Evolutionary conservation across 768 basidiomycete species (phyloP).

Genomic region (Multifurca ochricompacta): DNA sequence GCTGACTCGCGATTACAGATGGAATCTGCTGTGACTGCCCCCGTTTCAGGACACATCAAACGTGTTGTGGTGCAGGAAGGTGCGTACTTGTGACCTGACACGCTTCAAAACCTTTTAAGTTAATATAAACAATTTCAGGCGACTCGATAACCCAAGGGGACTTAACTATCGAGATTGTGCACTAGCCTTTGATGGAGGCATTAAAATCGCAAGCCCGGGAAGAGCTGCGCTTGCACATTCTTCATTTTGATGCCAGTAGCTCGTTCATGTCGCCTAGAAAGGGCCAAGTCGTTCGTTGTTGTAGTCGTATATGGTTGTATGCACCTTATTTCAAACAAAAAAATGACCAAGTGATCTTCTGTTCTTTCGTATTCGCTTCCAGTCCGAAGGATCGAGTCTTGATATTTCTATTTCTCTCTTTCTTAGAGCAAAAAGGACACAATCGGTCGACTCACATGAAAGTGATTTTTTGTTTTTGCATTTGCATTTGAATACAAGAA

Average conservation of each 20-base stretch:
- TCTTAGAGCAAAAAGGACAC: no score
- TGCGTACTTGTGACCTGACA: slow-evolving; percentile 26
- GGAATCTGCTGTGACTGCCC: slow-evolving; percentile 95
- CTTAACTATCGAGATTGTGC: slow-evolving; percentile 80
- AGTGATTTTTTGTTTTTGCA: no score
- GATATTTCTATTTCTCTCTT: no score
- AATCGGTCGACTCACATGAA: background rate
- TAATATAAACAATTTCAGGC: slow-evolving; percentile 36
- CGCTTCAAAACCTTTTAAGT: background rate
- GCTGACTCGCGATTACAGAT: slow-evolving; percentile 47
- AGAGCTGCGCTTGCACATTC: background rate
- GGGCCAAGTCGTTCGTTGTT: background rate
- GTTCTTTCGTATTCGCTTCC: background rate
- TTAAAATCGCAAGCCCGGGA: background rate
- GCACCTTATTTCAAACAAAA: background rate
- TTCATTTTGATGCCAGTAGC: background rate
- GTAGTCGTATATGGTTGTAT: slow-evolving; percentile 4
- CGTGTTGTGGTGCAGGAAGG: slow-evolving; percentile 88
- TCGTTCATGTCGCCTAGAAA: background rate
- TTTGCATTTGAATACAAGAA: no score
- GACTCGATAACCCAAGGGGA: slow-evolving; percentile 96
- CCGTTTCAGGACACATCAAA: slow-evolving; percentile 94
- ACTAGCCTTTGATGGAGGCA: slow-evolving; percentile 29
- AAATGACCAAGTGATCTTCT: background rate
- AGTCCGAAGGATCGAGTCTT: no score